A percentile compares a stretch with the other conserved stretches of the same genome.
Conservation (phyloP, 805 yeast genomes). For the Kodamaea jinghongensis region DNA sequence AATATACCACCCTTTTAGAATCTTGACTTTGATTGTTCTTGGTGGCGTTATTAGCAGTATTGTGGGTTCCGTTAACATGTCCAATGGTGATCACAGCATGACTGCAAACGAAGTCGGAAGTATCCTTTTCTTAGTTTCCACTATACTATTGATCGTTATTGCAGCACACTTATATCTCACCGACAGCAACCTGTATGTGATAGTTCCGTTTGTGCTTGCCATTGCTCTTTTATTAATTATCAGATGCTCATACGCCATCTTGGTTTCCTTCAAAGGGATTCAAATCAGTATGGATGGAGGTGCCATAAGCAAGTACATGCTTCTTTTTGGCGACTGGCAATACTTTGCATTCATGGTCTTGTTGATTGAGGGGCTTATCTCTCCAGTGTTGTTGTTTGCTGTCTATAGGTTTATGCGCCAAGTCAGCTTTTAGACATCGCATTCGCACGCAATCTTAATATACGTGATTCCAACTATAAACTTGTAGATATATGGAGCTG, state of each 20-base stretch:
- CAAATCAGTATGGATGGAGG: background rate
- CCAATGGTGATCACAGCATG: background rate
- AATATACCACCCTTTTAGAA: background rate
- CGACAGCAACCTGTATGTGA: background rate
- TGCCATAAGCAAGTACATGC: background rate
- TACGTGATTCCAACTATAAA: no score
- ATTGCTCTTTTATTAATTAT: background rate
- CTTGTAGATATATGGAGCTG: no score
- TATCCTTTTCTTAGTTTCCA: background rate
- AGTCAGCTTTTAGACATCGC: no score
- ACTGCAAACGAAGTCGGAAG: background rate
- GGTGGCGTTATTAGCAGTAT: background rate
- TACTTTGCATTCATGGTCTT: conserved; percentile 1
- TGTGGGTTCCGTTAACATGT: background rate
- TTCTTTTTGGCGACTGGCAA: background rate
- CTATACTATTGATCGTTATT: background rate
- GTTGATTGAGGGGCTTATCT: background rate
- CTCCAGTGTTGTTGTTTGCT: no score
- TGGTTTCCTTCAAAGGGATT: background rate
- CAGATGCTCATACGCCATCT: conserved; percentile 1
- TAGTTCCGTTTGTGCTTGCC: background rate
- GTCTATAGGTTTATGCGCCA: no score
- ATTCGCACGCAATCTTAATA: no score
- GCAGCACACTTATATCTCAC: background rate
- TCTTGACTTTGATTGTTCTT: background rate